Percentiles rank a stretch among this genome's conserved stretches.
Conservation (phyloP, 768 basidiomycete species). For the Auriscalpium orientale region DNA sequence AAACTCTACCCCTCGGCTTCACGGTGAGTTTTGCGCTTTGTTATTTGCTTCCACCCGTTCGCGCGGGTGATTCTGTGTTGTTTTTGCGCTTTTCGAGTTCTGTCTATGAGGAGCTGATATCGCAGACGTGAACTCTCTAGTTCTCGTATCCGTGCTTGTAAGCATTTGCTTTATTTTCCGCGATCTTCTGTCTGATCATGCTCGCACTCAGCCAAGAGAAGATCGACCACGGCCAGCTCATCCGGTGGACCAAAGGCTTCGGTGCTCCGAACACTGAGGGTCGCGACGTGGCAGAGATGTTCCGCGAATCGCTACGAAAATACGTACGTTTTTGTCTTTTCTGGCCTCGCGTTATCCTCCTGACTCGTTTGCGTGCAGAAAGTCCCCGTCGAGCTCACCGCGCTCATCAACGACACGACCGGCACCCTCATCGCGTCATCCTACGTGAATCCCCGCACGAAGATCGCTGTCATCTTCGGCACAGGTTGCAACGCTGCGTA, state of each 20-base stretch:
- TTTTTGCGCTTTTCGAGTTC: constrained; percentile 3
- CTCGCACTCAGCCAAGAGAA: constrained; percentile 61
- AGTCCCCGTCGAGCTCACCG: constrained; percentile 76
- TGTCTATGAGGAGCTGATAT: constrained; percentile 8
- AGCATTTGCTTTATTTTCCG: constrained; percentile 26
- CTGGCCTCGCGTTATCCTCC: not conserved
- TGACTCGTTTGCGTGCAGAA: constrained; percentile 37
- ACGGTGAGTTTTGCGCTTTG: constrained; percentile 55
- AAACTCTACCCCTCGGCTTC: constrained; percentile 79
- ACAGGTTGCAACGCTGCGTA: constrained; percentile 99
- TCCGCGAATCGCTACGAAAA: constrained; percentile 72
- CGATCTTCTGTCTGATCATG: not conserved
- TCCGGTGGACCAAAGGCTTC: constrained; percentile 99
- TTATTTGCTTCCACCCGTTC: not conserved
- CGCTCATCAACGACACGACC: constrained; percentile 96
- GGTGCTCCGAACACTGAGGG: constrained; percentile 89
- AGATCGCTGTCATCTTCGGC: constrained; percentile 94
- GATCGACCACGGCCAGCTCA: constrained; percentile 90
- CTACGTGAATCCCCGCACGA: constrained; percentile 87
- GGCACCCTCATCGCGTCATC: constrained; percentile 95
- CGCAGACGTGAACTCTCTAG: constrained; percentile 27
- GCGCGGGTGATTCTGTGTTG: constrained; percentile 7
- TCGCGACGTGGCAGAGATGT: constrained; percentile 88
- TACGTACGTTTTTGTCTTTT: constrained; percentile 40
- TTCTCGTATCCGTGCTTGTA: constrained; percentile 95